phyloP scores from a whole-genome alignment of 176 grass and related monocot species.

The Ampelocalamus luodianensis region DNA sequence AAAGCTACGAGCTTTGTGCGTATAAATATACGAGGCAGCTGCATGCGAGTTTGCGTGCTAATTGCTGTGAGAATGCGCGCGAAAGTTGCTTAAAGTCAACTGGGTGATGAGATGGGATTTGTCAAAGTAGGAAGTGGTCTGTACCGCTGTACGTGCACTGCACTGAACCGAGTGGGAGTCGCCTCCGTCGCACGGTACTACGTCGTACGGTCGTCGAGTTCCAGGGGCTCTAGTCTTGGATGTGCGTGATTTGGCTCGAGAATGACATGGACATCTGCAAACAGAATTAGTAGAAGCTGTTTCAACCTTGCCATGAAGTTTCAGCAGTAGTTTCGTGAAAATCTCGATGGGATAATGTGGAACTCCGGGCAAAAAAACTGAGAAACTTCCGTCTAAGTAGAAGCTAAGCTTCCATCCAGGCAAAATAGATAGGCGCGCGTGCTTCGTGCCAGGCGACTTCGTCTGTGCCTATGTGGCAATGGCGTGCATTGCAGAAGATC shows the following conservation, averaged over 20 bases:
- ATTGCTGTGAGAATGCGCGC: conserved; percentile 14
- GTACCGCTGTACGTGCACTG: neutral
- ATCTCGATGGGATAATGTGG: neutral
- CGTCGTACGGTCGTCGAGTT: neutral
- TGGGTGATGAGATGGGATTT: neutral
- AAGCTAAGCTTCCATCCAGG: no score
- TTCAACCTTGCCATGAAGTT: neutral
- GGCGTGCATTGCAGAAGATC: no score
- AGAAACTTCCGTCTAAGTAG: no score
- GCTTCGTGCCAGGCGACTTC: no score
- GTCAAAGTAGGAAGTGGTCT: conserved; percentile 26
- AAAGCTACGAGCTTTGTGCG: neutral
- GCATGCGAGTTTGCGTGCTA: neutral
- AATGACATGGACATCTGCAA: neutral
- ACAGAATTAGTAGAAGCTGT: neutral
- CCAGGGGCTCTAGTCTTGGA: neutral
- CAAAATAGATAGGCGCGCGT: no score
- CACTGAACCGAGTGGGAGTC: conserved; percentile 19
- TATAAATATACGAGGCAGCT: conserved; percentile 19
- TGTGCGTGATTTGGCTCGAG: neutral
- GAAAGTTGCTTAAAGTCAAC: conserved; percentile 4
- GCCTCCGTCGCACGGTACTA: neutral
- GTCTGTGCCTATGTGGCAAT: no score
- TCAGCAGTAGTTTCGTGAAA: neutral
- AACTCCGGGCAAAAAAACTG: no score